Evolutionary conservation across 192 early-diverging fungal species (phyloP), one percentile per base, ranked within the genome.

Genomic region (Phycomyces nitens): DNA sequence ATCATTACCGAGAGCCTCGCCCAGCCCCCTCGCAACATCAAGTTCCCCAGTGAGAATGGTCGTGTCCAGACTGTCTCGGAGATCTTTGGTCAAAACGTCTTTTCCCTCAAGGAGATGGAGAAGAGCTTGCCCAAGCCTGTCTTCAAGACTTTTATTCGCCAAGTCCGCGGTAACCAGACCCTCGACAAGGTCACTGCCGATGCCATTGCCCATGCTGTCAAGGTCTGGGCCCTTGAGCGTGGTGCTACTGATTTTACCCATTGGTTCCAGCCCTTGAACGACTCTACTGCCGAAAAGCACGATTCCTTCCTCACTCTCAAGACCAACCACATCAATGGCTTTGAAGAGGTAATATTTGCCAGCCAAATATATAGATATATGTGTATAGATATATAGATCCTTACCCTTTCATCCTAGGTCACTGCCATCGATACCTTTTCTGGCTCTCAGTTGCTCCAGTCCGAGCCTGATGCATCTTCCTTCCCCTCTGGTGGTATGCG

Each of bases 231-330:
- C 61, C 90, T 95, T 93, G 91, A 95, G 75, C 88, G 92, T 70
- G 93, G 94, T 53, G 93, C 95, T 50, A 96, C 95, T 58, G 94
- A 99, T 85, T 99, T 95, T 75, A 96, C 95, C 53, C 97, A 99
- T 82, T 97, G 95, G 95, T 99, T 99, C 91, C 97, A 99, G 86
- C 97, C 97, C 67, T 94, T 96, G 86, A 99, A 95, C 8, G 97
- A 90, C 57, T 86, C 91, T 49, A 99, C 97, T 51, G 97, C 97
- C 60, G 95, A 97, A 82, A 99, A 99, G 86, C 97, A 99, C 81
- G 97, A 99, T 84, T 88, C 94, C 49, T 99, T 99, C 86, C 81
- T 99, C 70, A 88, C 89, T 24, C 77, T 99, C 26, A 90, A 92
- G 77, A 86, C 86, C 51, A 87, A 82, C 66, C 89, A 91, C 56